phyloP scores from a whole-genome alignment of 352 stramenopile species.

The Globisporangium echinulatum region DNA sequence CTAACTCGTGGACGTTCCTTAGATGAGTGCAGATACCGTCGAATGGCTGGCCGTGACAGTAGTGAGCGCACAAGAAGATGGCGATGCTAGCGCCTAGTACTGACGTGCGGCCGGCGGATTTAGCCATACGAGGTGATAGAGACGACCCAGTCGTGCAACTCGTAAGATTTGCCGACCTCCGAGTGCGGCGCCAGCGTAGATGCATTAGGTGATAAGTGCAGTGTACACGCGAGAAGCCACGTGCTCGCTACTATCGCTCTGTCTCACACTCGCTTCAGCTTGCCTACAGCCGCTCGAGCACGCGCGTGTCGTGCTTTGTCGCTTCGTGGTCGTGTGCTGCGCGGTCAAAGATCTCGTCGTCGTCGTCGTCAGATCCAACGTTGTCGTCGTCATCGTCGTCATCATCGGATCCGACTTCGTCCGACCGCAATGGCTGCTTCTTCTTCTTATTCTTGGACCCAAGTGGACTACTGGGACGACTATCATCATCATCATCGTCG shows the following conservation, averaged over 20 bases:
- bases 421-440: constrained; percentile 31
- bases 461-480: background rate
- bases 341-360: constrained; percentile 69
- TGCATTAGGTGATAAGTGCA: no score
- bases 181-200: no score
- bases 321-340: constrained; percentile 20
- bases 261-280: constrained; percentile 1
- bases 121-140: no score
- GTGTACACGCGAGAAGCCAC: no score
- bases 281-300: constrained; percentile 52
- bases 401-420: constrained; percentile 26
- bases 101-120: no score
- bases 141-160: no score
- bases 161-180: no score
- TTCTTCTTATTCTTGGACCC: constrained; percentile 3
- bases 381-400: constrained; percentile 40
- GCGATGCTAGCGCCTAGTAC: no score
- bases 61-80: no score
- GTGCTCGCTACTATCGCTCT: background rate
- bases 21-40: no score
- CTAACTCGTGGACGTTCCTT: no score
- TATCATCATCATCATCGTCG: constrained; percentile 52
- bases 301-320: constrained; percentile 44
- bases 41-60: no score
- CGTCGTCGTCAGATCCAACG: constrained; percentile 35